Evolutionary conservation across 371 early-diverging fungal genomes (phyloP), one percentile per base, ranked within the genome.

Genomic region (Batkoa obscura): DNA sequence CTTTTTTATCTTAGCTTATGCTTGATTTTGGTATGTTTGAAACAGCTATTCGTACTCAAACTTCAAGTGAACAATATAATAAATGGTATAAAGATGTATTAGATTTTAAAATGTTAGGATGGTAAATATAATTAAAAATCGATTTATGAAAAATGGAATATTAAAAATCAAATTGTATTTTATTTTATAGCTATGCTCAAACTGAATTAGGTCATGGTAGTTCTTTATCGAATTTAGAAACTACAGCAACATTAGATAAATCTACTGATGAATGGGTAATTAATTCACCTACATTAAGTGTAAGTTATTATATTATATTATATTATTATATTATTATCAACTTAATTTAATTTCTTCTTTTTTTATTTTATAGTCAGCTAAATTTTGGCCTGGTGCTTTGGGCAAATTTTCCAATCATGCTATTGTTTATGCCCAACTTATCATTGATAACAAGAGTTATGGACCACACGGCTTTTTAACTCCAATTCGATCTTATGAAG

Each of bases 311-410:
- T 35, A 8, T 17, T 35, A 42, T 13, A 42, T 13, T 3, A 17
- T 13, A 8, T 35, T 38, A 4, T 1, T 42, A 5, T 39, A 39
- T 8, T 39, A n/a, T n/a, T n/a, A n/a, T n/a, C n/a, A 23, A 23
- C 23, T 23, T 23, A 23, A 23, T 23, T 23, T 23, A 23, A 23
- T 23, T 0, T 0, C 23, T 23, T 23, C 23, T 23, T 23, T 41
- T 8, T 41, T 41, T 10, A 41, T 35, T 13, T 50, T 38, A 33
- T 60, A 56, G 2, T 66, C 64, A 31, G 66, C 68, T 33, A 94
- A 93, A 64, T 91, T 87, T 80, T 94, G 94, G 94, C 81, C 86
- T 50, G 94, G 94, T 50, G 84, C 86, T 39, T 63, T 77, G 9
- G 80, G 76, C 36, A 73, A 72, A 53, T 67, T 68, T 32, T 73